These are phyloP conservation scores for Fonsecaea multimorphosa DNA, from an alignment of 2,329 filamentous ascomycete genomes.

Conservation along the genomic window DNA sequence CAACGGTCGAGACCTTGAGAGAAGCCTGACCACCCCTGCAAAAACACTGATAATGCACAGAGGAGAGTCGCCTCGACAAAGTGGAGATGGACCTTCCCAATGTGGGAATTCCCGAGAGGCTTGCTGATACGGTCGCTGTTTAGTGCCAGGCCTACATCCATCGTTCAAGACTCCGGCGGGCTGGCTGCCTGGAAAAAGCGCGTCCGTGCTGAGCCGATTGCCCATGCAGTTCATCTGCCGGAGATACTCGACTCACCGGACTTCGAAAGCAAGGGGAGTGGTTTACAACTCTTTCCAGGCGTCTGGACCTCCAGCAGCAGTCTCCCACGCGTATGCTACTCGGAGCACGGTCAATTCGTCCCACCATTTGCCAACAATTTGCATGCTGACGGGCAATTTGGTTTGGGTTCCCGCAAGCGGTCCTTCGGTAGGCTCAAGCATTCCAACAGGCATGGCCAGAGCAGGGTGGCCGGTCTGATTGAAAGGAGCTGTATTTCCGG, in stretches of 20 bases:
- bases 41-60: not conserved
- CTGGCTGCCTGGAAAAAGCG: not conserved
- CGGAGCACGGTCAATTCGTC: constrained; percentile 43
- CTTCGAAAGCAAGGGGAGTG: not conserved
- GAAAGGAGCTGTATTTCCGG: constrained; percentile 2
- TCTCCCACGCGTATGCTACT: constrained; percentile 22
- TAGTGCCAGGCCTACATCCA: not conserved
- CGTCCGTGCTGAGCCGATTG: not conserved
- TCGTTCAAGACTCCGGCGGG: not conserved
- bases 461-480: constrained; percentile 1
- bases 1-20: not conserved
- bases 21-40: not conserved
- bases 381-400: constrained; percentile 48
- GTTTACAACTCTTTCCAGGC: not conserved
- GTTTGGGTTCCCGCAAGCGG: constrained; percentile 23
- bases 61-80: not conserved
- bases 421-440: not conserved
- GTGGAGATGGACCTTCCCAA: not conserved
- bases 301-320: not conserved
- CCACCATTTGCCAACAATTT: constrained; percentile 47
- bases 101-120: not conserved
- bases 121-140: not conserved
- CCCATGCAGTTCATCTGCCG: not conserved
- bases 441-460: not conserved
- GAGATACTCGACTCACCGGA: not conserved